These are phyloP conservation scores for Ramaria sp. DNA, from an alignment of 768 basidiomycete genomes.

Conservation along the genomic window DNA sequence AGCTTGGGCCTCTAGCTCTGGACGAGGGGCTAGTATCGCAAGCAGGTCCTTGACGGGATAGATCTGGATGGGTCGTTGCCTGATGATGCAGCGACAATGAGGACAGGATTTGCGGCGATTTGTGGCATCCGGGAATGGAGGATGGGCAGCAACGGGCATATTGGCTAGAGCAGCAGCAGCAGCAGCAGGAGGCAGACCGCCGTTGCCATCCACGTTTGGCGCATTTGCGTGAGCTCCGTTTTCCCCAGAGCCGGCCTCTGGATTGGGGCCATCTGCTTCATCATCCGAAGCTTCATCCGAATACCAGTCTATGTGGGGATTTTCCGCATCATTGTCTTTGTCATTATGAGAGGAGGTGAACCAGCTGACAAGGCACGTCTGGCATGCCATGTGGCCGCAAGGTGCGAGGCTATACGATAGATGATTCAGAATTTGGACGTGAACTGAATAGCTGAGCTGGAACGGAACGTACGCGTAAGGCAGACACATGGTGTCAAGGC, in stretches of 20 bases:
- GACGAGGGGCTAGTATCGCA: neutral
- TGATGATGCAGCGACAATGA: neutral
- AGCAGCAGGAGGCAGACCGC: neutral
- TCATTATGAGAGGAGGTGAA: neutral
- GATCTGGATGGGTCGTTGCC: neutral
- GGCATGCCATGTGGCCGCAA: constrained; percentile 5
- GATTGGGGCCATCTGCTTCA: neutral
- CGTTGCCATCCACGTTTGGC: neutral
- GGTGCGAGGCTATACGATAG: neutral
- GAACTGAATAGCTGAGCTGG: neutral
- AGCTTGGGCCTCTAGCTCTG: neutral
- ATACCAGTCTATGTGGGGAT: neutral
- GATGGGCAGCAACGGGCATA: neutral
- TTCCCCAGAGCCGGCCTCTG: no score
- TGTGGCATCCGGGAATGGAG: neutral
- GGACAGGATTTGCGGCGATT: neutral
- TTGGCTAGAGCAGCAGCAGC: neutral
- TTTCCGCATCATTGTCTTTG: neutral
- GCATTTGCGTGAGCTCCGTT: neutral
- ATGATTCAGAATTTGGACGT: neutral
- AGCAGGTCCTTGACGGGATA: neutral
- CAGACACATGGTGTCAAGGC: neutral
- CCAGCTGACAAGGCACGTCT: constrained; percentile 2
- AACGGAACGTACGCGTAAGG: neutral
- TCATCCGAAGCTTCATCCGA: neutral